Evolutionary conservation across 2,329 filamentous ascomycete species (phyloP).

Genomic region (Fonsecaea multimorphosa): DNA sequence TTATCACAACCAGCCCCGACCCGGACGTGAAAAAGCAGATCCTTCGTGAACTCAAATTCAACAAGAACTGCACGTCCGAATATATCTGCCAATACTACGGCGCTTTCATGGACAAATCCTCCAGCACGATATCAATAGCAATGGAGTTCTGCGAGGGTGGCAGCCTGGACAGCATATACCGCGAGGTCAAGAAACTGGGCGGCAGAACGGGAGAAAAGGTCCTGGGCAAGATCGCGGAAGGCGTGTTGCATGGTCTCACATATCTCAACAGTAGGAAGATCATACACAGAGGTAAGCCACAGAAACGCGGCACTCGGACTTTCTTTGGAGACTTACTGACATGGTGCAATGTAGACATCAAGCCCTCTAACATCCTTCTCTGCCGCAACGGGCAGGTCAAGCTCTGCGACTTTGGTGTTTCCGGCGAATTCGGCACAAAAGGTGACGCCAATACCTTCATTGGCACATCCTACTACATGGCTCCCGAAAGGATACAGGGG

Average conservation of each 20-base stretch:
- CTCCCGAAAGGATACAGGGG: slow-evolving; percentile 94
- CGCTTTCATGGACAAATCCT: slow-evolving; percentile 94
- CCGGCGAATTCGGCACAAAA: slow-evolving; percentile 96
- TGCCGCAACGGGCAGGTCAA: slow-evolving; percentile 94
- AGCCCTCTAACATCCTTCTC: slow-evolving; percentile 94
- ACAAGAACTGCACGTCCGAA: slow-evolving; percentile 93
- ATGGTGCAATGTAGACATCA: slow-evolving; percentile 71
- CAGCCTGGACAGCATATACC: slow-evolving; percentile 94
- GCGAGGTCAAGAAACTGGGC: slow-evolving; percentile 93
- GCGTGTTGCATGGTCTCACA: slow-evolving; percentile 88
- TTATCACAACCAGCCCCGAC: slow-evolving; percentile 97
- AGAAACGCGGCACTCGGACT: not conserved
- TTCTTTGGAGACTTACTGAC: slow-evolving; percentile 2
- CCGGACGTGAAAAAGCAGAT: slow-evolving; percentile 99
- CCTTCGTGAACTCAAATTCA: slow-evolving; percentile 92
- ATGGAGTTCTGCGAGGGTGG: slow-evolving; percentile 99
- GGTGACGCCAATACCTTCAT: slow-evolving; percentile 99
- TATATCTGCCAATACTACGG: slow-evolving; percentile 98
- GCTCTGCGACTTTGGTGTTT: slow-evolving; percentile 97
- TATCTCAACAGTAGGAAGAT: slow-evolving; percentile 96
- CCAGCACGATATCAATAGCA: slow-evolving; percentile 94
- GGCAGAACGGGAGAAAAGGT: slow-evolving; percentile 97
- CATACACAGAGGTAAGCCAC: slow-evolving; percentile 74
- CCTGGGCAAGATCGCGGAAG: slow-evolving; percentile 93
- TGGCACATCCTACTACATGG: slow-evolving; percentile 99